A percentile compares a stretch with the other conserved stretches of the same genome.
phyloP scores from a whole-genome alignment of 495 filamentous ascomycete genomes.

The Aspergillus affinis region DNA sequence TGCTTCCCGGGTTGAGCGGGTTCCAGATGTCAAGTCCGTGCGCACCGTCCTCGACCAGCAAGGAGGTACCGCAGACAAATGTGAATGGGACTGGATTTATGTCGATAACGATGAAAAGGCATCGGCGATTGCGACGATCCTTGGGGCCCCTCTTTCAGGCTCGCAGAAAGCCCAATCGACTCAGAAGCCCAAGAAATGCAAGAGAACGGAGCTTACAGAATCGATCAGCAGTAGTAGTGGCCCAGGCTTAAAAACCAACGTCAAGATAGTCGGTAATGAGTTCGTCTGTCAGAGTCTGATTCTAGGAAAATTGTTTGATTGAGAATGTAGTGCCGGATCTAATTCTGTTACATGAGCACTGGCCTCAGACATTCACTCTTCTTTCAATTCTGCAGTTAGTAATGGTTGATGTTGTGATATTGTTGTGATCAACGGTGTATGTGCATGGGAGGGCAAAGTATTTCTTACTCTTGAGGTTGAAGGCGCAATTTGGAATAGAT shows the following conservation, averaged over 20 bases:
- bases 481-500: not conserved
- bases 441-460: not conserved
- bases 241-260: conserved; percentile 37
- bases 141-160: conserved; percentile 17
- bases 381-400: not conserved
- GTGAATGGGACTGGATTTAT: conserved; percentile 77
- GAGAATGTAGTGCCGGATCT: conserved; percentile 28
- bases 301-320: conserved; percentile 72
- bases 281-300: conserved; percentile 93
- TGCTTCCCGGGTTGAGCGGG: conserved; percentile 62
- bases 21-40: conserved; percentile 61
- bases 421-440: not conserved
- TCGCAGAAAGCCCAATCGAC: conserved; percentile 15
- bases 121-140: conserved; percentile 46
- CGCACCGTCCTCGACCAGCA: conserved; percentile 54
- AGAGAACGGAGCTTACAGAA: conserved; percentile 51
- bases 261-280: conserved; percentile 76
- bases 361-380: not conserved
- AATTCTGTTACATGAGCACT: conserved; percentile 5
- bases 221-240: conserved; percentile 30
- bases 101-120: conserved; percentile 62
- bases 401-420: not conserved
- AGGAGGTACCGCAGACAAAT: conserved; percentile 27
- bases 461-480: not conserved
- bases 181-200: conserved; percentile 45